Evolutionary conservation across 495 filamentous ascomycete genomes (phyloP), one percentile per base, ranked within the genome.

Genomic region (Polyplosphaeria fusca): DNA sequence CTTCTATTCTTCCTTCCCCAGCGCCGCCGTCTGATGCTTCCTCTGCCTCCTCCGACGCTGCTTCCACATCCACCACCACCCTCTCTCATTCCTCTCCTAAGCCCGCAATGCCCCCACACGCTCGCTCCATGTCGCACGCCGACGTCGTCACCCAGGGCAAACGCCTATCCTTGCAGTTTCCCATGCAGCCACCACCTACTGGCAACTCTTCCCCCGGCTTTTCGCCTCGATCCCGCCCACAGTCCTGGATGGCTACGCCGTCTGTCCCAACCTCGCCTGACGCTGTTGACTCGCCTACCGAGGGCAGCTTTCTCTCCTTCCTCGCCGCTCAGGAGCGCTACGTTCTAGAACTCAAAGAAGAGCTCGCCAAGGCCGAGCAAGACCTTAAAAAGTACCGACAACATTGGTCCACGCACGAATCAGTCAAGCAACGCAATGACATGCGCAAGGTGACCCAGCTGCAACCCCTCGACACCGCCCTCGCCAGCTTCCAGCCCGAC

Each of bases 241-340:
- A 65, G 48, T 65, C 58, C 18, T 62, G 58, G 59, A 41, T 66
- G 4, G 38, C 26, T 11, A 47, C 51, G 3, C 61, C 49, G 18
- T 23, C 32, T 43, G 54, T 69, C 73, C 14, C 77, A 72, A 5
- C 73, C 76, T 53, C 80, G 73, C 26, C 73, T 71, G 18, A 82
- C 75, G 22, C 75, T 74, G 11, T 38, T 24, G 63, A 69, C 13
- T 80, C 79, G 9, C 84, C 87, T 0, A 76, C 74, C 37, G 89
- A 94, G 61, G 75, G 86, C 22, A 85, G 77, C 62, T 86, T 96
- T 58, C 82, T 98, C 37, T 88, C 88, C 30, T 87, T 89, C 27
- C 84, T 97, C 51, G 93, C 93, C 13, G 86, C 89, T 4, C 91
- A 96, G 70, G 93, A 98, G 68, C 83, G 93, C n/a, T 83, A 82